phyloP scores from a whole-genome alignment of 768 basidiomycete species.

The Cystobasidium ongulense region DNA sequence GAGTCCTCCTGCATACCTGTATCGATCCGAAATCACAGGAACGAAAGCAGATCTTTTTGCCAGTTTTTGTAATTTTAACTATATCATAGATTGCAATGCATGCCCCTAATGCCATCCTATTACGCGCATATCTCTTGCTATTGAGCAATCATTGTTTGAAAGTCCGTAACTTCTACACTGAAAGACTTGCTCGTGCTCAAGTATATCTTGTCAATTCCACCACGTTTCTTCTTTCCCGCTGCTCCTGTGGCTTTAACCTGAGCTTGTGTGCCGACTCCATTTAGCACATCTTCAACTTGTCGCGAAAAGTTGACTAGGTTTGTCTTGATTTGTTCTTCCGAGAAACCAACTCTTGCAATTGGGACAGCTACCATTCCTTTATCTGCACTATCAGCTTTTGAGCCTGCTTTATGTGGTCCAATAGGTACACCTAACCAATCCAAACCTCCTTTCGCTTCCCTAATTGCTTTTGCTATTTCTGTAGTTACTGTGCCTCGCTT shows the following conservation, averaged over 20 bases:
- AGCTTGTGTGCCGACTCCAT: slow-evolving; percentile 24
- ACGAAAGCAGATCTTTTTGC: too few relatives aligned
- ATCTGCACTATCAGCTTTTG: neutral
- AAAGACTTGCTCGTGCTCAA: slow-evolving; percentile 14
- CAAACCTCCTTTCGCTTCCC: slow-evolving; percentile 65
- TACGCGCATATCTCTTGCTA: neutral
- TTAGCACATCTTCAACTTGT: slow-evolving; percentile 9
- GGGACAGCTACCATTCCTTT: slow-evolving; percentile 9
- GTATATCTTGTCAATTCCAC: slow-evolving; percentile 13
- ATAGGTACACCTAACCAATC: slow-evolving; percentile 65
- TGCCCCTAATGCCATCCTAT: neutral
- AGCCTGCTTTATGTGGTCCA: neutral
- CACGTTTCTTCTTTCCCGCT: slow-evolving; percentile 11
- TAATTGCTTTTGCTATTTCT: slow-evolving; percentile 72
- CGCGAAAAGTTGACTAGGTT: neutral
- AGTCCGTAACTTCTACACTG: slow-evolving; percentile 18
- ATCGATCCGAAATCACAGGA: too few relatives aligned
- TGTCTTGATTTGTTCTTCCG: slow-evolving; percentile 4
- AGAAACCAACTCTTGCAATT: slow-evolving; percentile 16
- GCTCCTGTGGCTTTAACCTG: neutral
- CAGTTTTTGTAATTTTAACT: too few relatives aligned
- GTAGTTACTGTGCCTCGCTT: slow-evolving; percentile 90
- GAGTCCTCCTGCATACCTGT: too few relatives aligned
- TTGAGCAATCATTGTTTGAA: neutral
- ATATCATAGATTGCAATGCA: neutral